Conservation (phyloP, 2,329 filamentous ascomycete genomes). For the Xylaria multiplex region DNA sequence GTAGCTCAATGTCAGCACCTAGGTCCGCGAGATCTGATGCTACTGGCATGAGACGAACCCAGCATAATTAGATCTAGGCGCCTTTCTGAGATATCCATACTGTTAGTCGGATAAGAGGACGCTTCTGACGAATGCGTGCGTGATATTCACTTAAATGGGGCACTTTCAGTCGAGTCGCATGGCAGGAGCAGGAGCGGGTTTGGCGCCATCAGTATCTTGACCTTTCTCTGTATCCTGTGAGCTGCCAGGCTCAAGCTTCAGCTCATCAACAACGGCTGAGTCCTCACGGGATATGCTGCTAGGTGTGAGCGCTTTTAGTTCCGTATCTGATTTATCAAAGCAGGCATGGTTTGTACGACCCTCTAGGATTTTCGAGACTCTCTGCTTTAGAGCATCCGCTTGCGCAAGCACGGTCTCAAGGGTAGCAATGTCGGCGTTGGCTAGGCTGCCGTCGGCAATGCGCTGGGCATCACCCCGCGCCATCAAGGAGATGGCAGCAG, state of each 20-base stretch:
- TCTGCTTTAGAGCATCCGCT: conserved; percentile 56
- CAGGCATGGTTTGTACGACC: conserved; percentile 33
- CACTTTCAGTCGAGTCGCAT: conserved; percentile 45
- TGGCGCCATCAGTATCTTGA: conserved; percentile 24
- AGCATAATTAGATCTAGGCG: background rate
- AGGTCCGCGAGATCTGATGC: conserved; percentile 10
- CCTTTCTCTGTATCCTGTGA: conserved; percentile 26
- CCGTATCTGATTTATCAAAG: conserved; percentile 23
- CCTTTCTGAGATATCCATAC: conserved; percentile 1
- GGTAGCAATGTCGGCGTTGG: conserved; percentile 55
- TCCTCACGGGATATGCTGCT: conserved; percentile 37
- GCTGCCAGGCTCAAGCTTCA: conserved; percentile 30
- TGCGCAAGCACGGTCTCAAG: conserved; percentile 61
- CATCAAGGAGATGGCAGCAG: conserved; percentile 59
- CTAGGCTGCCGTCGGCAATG: conserved; percentile 54
- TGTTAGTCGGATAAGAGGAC: conserved; percentile 1
- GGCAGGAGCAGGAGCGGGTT: conserved; percentile 31
- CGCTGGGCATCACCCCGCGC: conserved; percentile 58
- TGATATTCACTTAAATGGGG: background rate
- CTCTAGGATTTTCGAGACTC: conserved; percentile 54
- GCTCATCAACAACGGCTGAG: conserved; percentile 38
- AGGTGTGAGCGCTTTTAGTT: conserved; percentile 33
- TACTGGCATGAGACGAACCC: background rate
- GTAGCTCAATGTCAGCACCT: background rate
- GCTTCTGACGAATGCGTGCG: conserved; percentile 6